Base-by-base conservation (phyloP, 768 basidiomycete species). In the Amanita rubescens region DNA sequence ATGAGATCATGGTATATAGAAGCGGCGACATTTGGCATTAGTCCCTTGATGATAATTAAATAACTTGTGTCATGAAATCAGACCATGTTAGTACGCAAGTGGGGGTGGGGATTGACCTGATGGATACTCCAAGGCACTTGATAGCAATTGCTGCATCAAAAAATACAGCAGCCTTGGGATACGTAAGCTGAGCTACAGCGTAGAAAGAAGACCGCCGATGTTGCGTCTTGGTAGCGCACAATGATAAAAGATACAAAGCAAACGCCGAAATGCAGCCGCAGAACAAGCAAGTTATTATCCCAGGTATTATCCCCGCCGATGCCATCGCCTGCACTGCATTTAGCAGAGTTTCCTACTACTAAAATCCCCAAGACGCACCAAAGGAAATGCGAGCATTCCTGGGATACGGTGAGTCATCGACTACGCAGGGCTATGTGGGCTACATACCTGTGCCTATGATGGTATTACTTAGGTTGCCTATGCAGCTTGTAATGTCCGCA, bases 81-180 rank as follows among this genome's bases (percentile, higher is more conserved):
- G n/a, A 24, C 10, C 19, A 20, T 7, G 33, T 33, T 35, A 41
- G 3, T n/a, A 52, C 37, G 50, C 45, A 41, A 50, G 52, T 33
- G 41, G 30, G 35, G 67, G n/a, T n/a, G n/a, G 12, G 11, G 14
- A 51, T 78, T 43, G 69, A 92, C 80, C 91, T 93, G 60, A 94
- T 85, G 32, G 90, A 92, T 3, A 98, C 95, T 17, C 95, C 95
- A 64, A 96, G 96, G 67, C 95, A 98, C 66, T 98, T 98, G 65
- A 84, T 86, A 9, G 93, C 93, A 60, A 98, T 93, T 11, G 94
- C 95, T 3, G 84, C 84, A 66, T 97, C 95, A 62, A 98, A 95
- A 66, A 91, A 89, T 35, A 91, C 73, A 0, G 87, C 88, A 0
- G 87, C 90, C 41, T 77, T 81, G 2, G 95, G 95, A 66, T 93